Conservation (phyloP, 495 filamentous ascomycete genomes). For the Xylona heveae region DNA sequence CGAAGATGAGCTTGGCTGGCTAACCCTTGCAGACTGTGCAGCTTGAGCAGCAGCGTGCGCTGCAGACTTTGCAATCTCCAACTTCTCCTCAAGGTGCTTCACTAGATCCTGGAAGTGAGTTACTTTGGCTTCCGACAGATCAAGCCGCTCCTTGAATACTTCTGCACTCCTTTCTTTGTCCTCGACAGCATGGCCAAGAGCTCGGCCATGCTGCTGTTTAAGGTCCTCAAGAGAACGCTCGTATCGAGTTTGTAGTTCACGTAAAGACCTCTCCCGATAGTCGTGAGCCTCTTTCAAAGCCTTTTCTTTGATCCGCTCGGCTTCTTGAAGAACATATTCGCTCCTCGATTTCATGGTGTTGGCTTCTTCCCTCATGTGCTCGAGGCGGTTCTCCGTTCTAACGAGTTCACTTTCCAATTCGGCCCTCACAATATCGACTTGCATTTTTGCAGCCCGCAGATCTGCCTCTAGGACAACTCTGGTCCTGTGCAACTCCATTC, state of each 20-base stretch:
- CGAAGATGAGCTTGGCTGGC: constrained; percentile 15
- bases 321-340: constrained; percentile 61
- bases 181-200: constrained; percentile 45
- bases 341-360: constrained; percentile 51
- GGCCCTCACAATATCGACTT: constrained; percentile 58
- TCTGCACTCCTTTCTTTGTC: constrained; percentile 32
- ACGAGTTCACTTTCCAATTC: constrained; percentile 54
- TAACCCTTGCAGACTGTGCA: constrained; percentile 42
- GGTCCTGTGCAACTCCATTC: constrained; percentile 56
- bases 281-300: constrained; percentile 33
- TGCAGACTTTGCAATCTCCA: constrained; percentile 78
- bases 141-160: constrained; percentile 35
- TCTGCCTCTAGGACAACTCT: constrained; percentile 61
- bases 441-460: constrained; percentile 56
- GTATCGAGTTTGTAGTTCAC: constrained; percentile 46
- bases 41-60: constrained; percentile 72
- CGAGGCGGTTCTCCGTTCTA: constrained; percentile 44
- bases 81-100: constrained; percentile 62
- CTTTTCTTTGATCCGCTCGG: constrained; percentile 25
- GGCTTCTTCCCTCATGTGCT: constrained; percentile 48
- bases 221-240: constrained; percentile 45
- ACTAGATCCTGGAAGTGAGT: constrained; percentile 66
- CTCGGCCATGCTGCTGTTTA: constrained; percentile 47
- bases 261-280: constrained; percentile 37
- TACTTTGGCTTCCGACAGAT: constrained; percentile 56